Base-by-base conservation (phyloP, 1,139 yeast species). In the Pichia inconspicua region DNA sequence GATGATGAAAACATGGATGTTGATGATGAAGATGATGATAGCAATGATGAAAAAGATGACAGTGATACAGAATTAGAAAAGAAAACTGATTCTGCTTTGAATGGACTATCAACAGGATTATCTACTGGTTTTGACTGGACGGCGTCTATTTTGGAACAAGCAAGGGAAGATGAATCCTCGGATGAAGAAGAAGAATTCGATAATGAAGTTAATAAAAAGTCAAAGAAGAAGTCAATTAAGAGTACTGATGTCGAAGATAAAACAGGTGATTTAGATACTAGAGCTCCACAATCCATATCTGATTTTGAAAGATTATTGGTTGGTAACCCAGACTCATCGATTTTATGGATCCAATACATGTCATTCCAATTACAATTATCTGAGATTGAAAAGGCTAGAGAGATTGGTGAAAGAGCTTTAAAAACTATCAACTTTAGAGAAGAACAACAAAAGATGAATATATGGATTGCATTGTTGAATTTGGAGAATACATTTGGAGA, bases 271-370 rank as follows among this genome's bases (percentile, higher is more conserved):
- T 74, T 92, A 53, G 80, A 80, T 59, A 77, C 94, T 25, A 76
- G 90, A 60, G 85, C 92, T 12, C 98, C 98, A 37, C 95, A 90
- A 66, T 88, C 97, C 47, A 84, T 82, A 43, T 71, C 82, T 49
- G 99, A 92, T 67, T 92, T 88, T 62, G 99, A 92, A 68, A 80
- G 98, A 60, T 71, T 92, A 55, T 74, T 92, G 48, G 77, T 92
- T 52, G 95, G 97, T 62, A 84, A 85, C 62, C 97, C 98, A 48
- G 85, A 88, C 70, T 87, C 96, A 3, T 90, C 98, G 1, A 78
- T 90, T 45, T 70, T 89, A 56, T 92, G 98, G 98, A 90, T 92
- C 88, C 88, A 90, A 68, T 92, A 86, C 68, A 92, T 94, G 97
- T 92, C 97, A 3, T 92, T 90, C 84, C 96, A 89, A 68, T 75